These are phyloP conservation scores for Teunomyces pallodes DNA, from an alignment of 805 yeast genomes.

Conservation along the genomic window DNA sequence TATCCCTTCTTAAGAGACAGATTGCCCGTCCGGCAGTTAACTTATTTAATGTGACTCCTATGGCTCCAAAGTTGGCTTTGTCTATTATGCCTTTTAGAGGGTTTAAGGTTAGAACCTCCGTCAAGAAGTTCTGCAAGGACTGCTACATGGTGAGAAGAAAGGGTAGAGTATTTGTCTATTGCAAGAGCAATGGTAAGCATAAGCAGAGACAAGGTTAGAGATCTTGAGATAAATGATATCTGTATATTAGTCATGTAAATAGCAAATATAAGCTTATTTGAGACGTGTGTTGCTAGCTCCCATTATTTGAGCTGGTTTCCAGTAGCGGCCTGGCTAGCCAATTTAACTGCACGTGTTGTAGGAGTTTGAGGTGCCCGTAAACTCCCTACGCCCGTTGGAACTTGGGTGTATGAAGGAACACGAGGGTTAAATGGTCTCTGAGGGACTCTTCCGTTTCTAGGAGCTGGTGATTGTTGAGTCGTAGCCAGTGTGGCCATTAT, in stretches of 20 bases:
- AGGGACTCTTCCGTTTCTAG: constrained; percentile 6
- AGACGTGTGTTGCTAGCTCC: neutral
- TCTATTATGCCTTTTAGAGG: constrained; percentile 11
- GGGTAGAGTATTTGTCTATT: constrained; percentile 89
- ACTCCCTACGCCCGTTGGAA: constrained; percentile 8
- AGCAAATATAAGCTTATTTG: constrained; percentile 1
- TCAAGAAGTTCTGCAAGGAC: constrained; percentile 88
- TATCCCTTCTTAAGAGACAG: constrained; percentile 17
- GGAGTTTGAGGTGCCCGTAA: constrained; percentile 25
- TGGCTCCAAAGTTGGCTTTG: constrained; percentile 11
- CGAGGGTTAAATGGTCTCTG: constrained; percentile 19
- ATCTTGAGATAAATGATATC: neutral
- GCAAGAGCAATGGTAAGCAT: constrained; percentile 90
- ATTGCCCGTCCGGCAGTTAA: constrained; percentile 10
- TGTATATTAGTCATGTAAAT: constrained; percentile 4
- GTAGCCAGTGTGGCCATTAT: constrained; percentile 7
- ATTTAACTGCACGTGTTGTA: constrained; percentile 35
- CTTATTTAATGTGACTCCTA: constrained; percentile 4
- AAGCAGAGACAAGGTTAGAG: constrained; percentile 83
- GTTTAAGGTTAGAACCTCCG: constrained; percentile 89
- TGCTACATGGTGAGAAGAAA: constrained; percentile 91
- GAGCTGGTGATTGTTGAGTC: constrained; percentile 9
- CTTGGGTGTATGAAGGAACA: constrained; percentile 18
- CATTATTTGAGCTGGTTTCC: constrained; percentile 3
- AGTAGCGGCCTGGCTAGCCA: constrained; percentile 19